Evolutionary conservation across 2,329 filamentous ascomycete genomes (phyloP), one percentile per base, ranked within the genome.

Genomic region (Monosporascus sp.): DNA sequence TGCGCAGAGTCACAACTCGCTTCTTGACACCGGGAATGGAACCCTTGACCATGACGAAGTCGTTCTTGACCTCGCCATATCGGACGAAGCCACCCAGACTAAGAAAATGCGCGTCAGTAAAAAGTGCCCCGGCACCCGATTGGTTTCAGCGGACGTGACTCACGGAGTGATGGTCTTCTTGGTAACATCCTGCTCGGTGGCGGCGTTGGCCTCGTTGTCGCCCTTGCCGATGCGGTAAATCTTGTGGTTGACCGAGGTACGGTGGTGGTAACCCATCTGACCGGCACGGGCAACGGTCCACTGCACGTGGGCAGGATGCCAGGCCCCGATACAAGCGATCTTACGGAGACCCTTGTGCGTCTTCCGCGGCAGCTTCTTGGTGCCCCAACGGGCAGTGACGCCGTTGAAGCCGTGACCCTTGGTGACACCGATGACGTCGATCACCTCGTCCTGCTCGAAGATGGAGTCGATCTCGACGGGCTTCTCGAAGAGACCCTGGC

Each of bases 301-400:
- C 84, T 99, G 94, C 79, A 99, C 94, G 91, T 99, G 94, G 79
- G 89, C 91, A 74, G 94, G 94, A 85, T 99, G 94, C 94, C 94
- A 99, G 70, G 94, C 94, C 89, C 94, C 94, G 78, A 99, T 99
- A 96, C 94, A 99, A 74, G 94, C 94, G 70, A 99, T 93, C 89
- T 99, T 99, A 74, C 94, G 88, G 74, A 99, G 91, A 96, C 94
- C 94, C 88, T 99, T 99, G 89, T 99, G 94, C 60, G 94, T 99
- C 91, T 99, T 99, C 76, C 94, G 91, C 68, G 94, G 94, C 72
- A 99, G 91, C 91, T 97, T 99, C 90, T 97, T 99, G 82, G 94
- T 99, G 71, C 94, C 94, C 94, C 94, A 99, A 81, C 94, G 87
- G 78, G 87, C 83, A 65, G 94, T 99, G 71, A 99, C 94, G 88